Percentiles rank a stretch among this genome's conserved stretches.
Conservation (phyloP, 2,329 filamentous ascomycete species). For the Ascocoryne sarcoides region DNA sequence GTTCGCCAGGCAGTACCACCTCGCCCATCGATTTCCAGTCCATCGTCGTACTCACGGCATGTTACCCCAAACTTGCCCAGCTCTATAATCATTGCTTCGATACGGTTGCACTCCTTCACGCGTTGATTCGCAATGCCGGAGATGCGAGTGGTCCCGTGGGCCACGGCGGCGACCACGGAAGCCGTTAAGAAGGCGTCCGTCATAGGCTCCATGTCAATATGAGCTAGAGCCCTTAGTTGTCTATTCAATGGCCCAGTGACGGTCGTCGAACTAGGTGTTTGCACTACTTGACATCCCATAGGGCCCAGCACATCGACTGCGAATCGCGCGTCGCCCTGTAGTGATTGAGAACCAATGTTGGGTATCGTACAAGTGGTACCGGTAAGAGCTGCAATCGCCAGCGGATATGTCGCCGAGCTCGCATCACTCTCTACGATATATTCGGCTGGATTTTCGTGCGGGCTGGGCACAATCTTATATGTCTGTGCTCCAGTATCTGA, state of each 20-base stretch:
- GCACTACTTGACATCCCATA: conserved; percentile 88
- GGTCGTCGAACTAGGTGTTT: conserved; percentile 78
- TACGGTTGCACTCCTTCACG: conserved; percentile 97
- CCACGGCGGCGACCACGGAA: conserved; percentile 87
- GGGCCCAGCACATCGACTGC: conserved; percentile 81
- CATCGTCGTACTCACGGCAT: conserved; percentile 84
- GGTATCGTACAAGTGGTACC: conserved; percentile 93
- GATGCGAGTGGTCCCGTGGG: conserved; percentile 74
- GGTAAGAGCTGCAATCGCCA: conserved; percentile 89
- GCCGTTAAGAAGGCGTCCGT: conserved; percentile 96
- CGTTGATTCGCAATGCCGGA: conserved; percentile 94
- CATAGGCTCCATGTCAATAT: conserved; percentile 98
- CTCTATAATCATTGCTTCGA: conserved; percentile 89
- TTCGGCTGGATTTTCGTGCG: conserved; percentile 73
- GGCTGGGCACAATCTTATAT: conserved; percentile 82
- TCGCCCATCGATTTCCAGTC: conserved; percentile 64
- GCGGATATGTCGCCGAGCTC: conserved; percentile 91
- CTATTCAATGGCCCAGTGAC: conserved; percentile 80
- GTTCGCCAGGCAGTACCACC: conserved; percentile 39
- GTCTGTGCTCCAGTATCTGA: conserved; percentile 77
- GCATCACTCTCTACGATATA: conserved; percentile 96
- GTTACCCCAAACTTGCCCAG: conserved; percentile 85
- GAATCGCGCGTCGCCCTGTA: conserved; percentile 93
- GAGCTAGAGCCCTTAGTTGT: conserved; percentile 60
- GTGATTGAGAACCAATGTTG: conserved; percentile 85